These are phyloP conservation scores for Inosperma sp. DNA, from an alignment of 768 basidiomycete genomes.

Conservation along the genomic window DNA sequence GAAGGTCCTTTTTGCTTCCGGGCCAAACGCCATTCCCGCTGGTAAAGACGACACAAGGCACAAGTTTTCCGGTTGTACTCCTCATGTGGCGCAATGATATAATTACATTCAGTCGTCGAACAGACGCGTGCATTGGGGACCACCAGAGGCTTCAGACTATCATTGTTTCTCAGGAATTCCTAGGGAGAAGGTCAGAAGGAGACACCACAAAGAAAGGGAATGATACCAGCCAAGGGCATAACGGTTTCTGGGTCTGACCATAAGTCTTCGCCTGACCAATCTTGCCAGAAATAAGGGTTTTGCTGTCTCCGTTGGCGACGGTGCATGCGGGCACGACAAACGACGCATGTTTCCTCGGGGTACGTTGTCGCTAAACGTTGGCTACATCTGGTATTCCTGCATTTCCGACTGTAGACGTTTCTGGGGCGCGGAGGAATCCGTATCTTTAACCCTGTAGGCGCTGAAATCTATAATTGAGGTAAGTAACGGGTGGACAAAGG, in stretches of 20 bases:
- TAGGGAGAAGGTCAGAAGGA: no score
- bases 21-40: constrained; percentile 15
- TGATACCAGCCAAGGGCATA: no score
- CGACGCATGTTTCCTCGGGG: constrained; percentile 41
- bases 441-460: constrained; percentile 28
- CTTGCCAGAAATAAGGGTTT: no score
- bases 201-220: no score
- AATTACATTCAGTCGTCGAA: constrained; percentile 27
- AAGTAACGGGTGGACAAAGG: constrained; percentile 2
- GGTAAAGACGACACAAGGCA: constrained; percentile 31
- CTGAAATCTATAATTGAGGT: not conserved
- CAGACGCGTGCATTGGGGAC: constrained; percentile 38
- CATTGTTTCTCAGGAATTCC: no score
- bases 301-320: constrained; percentile 32
- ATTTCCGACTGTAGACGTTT: constrained; percentile 16
- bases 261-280: no score
- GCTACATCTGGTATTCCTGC: constrained; percentile 32
- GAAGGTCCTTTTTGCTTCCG: constrained; percentile 6
- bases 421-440: constrained; percentile 30
- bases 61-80: constrained; percentile 43
- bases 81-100: constrained; percentile 31
- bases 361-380: constrained; percentile 29
- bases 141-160: no score
- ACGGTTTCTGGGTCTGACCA: no score
- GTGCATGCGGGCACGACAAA: constrained; percentile 37